Evolutionary conservation across 192 early-diverging fungal species (phyloP), one percentile per base, ranked within the genome.

Genomic region (Coemansia sp.): DNA sequence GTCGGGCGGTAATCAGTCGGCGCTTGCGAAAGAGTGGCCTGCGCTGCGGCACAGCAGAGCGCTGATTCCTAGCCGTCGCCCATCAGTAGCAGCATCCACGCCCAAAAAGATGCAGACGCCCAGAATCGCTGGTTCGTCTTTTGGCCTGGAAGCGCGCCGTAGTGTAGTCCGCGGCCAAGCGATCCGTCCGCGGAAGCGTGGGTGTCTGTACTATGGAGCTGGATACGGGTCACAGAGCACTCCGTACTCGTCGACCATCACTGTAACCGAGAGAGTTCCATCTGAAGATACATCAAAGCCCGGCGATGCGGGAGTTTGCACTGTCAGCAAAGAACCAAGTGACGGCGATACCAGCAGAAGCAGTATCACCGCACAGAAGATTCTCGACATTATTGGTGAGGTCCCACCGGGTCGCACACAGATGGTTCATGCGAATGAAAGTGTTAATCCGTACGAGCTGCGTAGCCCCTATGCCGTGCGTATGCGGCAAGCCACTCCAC

Each of bases 361-460:
- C 67, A 82, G 75, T 61, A 77, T 69, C 45, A 82, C 79, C 0
- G 79, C 79, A 6, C 74, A 71, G 41, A 76, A 67, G 52, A 77
- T 82, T 44, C 62, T 82, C 40, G 75, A 76, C 32, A 82, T 82
- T 39, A 82, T 82, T 7, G 63, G 75, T 56, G 79, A 77, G 26
- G 68, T 71, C 13, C 71, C 79, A 6, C 79, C 79, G 0, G 61
- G 65, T 10, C 71, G 79, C 18, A 65, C 74, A 37, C 74, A 73
- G 38, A 53, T 26, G 16, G 21, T 62, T 16, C 68, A 75, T 3
- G 13, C 65, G 15, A 67, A 64, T 9, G 70, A 58, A 26, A 21
- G 63, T 18, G 53, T 70, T 45, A 76, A 76, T 19, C 79, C 79
- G 44, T 81, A 81, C 26, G 79, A 81, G 70, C 60, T 81, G 3